Base-by-base conservation (phyloP, 2,329 filamentous ascomycete genomes). In the Elsinoe necatrix region DNA sequence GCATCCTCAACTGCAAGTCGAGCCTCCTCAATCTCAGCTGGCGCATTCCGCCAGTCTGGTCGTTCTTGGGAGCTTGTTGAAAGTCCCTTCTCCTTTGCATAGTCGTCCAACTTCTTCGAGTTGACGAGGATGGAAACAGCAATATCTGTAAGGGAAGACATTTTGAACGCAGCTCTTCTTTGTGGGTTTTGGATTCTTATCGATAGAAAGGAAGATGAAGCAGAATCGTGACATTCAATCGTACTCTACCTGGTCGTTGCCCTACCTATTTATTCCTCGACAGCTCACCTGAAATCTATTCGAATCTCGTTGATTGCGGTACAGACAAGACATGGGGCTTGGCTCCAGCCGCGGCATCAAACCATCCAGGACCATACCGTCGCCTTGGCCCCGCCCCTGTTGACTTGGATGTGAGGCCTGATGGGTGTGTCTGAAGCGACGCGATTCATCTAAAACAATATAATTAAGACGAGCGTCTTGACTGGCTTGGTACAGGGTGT, bases 381-480 rank as follows among this genome's bases (percentile, higher is more conserved):
- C 34, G 18, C n/a, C 48, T 52, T 52, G 48, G 48, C 48, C 29
- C 48, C 48, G 29, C 48, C 20, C 45, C 45, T 50, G 45, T 31
- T 14, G 45, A 52, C 29, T 25, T 52, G 31, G 31, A 23, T 21
- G 48, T 52, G 48, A 52, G 48, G 48, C 45, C 45, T 50, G 29
- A 37, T 14, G 29, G 25, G 29, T 50, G 27, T 31, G 25, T 52
- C 12, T 39, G n/a, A 34, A 14, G 48, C 25, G n/a, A 51, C 14
- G 34, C 25, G 34, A 52, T 52, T 39, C 48, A 52, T 52, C 48
- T 37, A 52, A 52, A 37, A n/a, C 31, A 52, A 52, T 52, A 16
- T 37, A 52, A 52, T 23, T 52, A 27, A 52, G 48, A 37, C 48
- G 11, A 18, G 20, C n/a, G 48, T 52, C 48, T 52, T 39, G 48